Evolutionary conservation across 805 yeast genomes (phyloP), one percentile per base, ranked within the genome.

Genomic region (Brettanomyces custersianus): DNA sequence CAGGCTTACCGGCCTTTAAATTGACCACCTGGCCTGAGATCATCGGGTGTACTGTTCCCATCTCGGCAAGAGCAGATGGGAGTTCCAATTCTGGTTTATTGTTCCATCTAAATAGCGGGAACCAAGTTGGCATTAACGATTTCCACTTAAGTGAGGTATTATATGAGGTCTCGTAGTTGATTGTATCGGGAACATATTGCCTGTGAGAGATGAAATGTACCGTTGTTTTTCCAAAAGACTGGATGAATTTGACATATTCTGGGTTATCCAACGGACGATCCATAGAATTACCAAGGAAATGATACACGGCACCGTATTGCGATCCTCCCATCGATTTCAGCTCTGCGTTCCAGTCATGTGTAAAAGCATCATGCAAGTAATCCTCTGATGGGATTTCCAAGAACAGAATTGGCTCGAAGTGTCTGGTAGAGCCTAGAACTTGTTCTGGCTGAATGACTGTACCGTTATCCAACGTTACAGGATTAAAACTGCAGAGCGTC

Each of bases 141-240:
- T 74, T 77, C 52, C 83, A 63, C 48, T 77, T 78, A 40, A 82
- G 51, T 2, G 72, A 59, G 15, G 69, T 61, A 2, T 61, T 45
- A 0, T 81, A 75, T 4, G 82, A 66, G 0, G 77, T 68, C 21
- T 62, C 66, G 53, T 75, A 77, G 5, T 74, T 66, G 12, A 86
- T 54, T 1, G 72, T 62, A 51, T 88, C 72, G 15, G 84, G 74
- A 10, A 79, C 65, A 34, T 81, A 63, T 12, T 60, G 54, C 4
- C 77, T 66, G 56, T 90, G 96, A n/a, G 92, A 78, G 4, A 90
- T 65, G 34, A 77, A 63, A 54, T 86, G 95, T 34, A 63, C 51
- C 20, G 75, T 63, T 1, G 63, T 50, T 0, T 54, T 42, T 0
- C 77, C 80, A 45, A 85, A 79, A 4, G 63, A 53, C 35, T 66